Conservation (phyloP, 2,329 filamentous ascomycete genomes). For the Harringtonia lauricola region DNA sequence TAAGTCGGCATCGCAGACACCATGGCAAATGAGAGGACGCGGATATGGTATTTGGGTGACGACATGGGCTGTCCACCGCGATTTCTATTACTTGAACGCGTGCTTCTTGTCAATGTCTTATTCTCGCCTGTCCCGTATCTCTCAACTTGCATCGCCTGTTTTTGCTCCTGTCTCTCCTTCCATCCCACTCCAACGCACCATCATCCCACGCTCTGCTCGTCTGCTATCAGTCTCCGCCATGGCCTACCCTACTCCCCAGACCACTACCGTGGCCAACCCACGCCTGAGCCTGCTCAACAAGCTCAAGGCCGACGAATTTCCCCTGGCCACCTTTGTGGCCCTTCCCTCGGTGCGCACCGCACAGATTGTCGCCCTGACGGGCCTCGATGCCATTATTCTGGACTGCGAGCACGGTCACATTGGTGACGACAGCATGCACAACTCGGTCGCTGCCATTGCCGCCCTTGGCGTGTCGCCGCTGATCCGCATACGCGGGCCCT, state of each 20-base stretch:
- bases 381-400: slow-evolving; percentile 36
- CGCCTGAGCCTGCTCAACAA: slow-evolving; percentile 20
- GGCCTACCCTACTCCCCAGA: slow-evolving; percentile 13
- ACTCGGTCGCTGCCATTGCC: slow-evolving; percentile 40
- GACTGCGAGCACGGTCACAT: slow-evolving; percentile 44
- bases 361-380: slow-evolving; percentile 36
- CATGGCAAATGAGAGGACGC: background rate
- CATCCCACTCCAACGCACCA: too few relatives aligned
- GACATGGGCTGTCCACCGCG: too few relatives aligned
- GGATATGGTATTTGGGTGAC: too few relatives aligned
- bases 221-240: too few relatives aligned
- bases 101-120: too few relatives aligned
- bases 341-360: slow-evolving; percentile 34
- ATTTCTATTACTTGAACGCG: too few relatives aligned
- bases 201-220: too few relatives aligned
- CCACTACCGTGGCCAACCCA: slow-evolving; percentile 5
- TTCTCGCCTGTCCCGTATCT: too few relatives aligned
- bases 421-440: slow-evolving; percentile 40
- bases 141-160: too few relatives aligned
- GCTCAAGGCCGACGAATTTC: slow-evolving; percentile 13
- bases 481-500: slow-evolving; percentile 24
- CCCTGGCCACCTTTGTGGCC: slow-evolving; percentile 37
- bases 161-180: too few relatives aligned
- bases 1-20: background rate
- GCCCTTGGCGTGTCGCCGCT: slow-evolving; percentile 31